Base-by-base conservation (phyloP, 805 yeast genomes). In the Jamesozyma lodderae region DNA sequence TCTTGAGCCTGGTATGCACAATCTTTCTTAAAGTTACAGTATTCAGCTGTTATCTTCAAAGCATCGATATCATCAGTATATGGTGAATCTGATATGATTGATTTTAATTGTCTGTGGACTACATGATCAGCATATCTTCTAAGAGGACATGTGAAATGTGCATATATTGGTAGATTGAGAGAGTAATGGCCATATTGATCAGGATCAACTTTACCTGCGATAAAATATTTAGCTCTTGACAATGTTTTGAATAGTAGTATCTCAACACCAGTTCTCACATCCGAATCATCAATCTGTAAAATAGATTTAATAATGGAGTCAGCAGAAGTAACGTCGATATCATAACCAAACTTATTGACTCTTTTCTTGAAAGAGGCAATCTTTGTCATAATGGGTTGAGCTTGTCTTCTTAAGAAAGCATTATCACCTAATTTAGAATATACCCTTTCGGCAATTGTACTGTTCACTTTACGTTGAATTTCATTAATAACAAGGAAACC, bases 21-120 rank as follows among this genome's bases (percentile, higher is more conserved):
- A 54, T 90, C 97, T 57, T 87, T 85, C 62, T 88, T 87, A 70
- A 90, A 92, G 51, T 86, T 87, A 63, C 96, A 90, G 59, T 87
- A 88, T 52, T 90, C 96, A 9, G 95, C 81, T 23, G 84, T 73
- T 51, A 84, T 81, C 52, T 83, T 81, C 50, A 88, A 66, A 0
- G 87, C 67, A 27, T 82, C 90, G 37, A 75, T 55, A 42, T 79
- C 85, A 34, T 73, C 75, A 15, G 58, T 59, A 29, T 68, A 71
- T 13, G 67, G 71, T 7, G 52, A 42, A 3, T 59, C 61, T 28
- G 60, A 62, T 28, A 92, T 58, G 20, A 80, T 74, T 2, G 77
- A 59, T 56, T 84, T 88, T 48, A 92, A 65, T 64, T 92, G 98
- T 51, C 96, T 76, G 55, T 92, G 98, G 28, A 85, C 97, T 48